Base-by-base conservation (phyloP, 1,139 yeast species). In the Nakaseomyces uthaithaninus region DNA sequence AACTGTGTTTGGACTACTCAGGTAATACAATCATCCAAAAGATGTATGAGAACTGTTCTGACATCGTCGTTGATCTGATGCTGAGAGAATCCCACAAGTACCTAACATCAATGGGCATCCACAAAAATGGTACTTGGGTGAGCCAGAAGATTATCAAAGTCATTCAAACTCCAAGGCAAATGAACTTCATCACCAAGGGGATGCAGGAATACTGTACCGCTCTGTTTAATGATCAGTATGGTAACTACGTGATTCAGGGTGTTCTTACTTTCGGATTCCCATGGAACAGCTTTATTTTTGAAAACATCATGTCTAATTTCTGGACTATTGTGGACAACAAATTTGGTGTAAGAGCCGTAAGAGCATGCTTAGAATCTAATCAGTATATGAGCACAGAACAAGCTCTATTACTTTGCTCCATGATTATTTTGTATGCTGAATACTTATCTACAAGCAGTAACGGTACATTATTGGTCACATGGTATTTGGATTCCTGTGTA, bases 81-180 rank as follows among this genome's bases (percentile, higher is more conserved):
- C 72, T 89, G 37, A 75, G 80, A 53, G 75, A 74, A 49, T 74
- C 89, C 40, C 69, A 84, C 3, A 94, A 91, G 12, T 82, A 70
- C 53, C 68, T 89, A 47, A 83, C 95, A 1, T 93, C 85, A 57
- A 79, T 89, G 66, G 89, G 95, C 52, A 79, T 85, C 43, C 97
- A 89, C 65, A 89, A 89, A 57, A 89, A 89, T 60, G 97, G 97
- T 44, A 89, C 97, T 6, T 89, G 97, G 97, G 96, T 95, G 3
- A 91, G 94, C 17, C 97, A 89, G 60, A 89, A 87, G 62, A 80
- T 89, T 56, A 85, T 89, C 53, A 81, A 78, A 50, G 79, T 84
- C 39, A 77, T 82, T 12, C 67, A 68, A 37, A 67, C 79, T 1
- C 72, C 72, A 25, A 77, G 84, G 46, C 94, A 86, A 59, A 79